Conservation (phyloP, 345 rosid species). For the Populus ilicifolia region DNA sequence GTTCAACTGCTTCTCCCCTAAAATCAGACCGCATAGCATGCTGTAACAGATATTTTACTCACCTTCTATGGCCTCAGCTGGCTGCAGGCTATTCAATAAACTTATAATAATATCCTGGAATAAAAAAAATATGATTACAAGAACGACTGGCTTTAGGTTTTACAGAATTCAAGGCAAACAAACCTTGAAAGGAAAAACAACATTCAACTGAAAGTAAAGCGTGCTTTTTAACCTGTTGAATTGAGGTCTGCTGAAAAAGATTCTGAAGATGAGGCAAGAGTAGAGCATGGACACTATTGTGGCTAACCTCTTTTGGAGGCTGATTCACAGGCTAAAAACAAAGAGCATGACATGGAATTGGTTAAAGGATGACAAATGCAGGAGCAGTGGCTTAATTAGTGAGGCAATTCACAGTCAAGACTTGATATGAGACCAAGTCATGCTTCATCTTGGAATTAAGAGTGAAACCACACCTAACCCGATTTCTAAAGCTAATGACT, state of each 20-base stretch:
- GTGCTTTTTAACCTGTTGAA: constrained; percentile 65
- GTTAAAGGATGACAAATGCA: neutral
- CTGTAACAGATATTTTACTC: constrained; percentile 25
- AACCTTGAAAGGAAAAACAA: neutral
- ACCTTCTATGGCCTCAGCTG: constrained; percentile 66
- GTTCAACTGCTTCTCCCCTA: constrained; percentile 3
- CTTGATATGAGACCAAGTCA: neutral
- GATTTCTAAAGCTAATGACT: neutral
- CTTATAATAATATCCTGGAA: constrained; percentile 70
- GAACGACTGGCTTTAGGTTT: neutral
- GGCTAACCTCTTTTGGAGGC: constrained; percentile 49
- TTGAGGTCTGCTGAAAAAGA: constrained; percentile 75
- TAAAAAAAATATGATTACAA: constrained; percentile 21
- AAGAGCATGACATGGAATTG: neutral
- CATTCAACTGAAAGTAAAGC: neutral
- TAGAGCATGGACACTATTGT: constrained; percentile 36
- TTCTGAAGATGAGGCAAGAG: constrained; percentile 80
- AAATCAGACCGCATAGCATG: constrained; percentile 5
- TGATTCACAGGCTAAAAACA: constrained; percentile 57
- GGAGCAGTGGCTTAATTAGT: neutral
- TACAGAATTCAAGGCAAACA: neutral
- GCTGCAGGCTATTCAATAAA: constrained; percentile 67
- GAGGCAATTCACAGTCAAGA: neutral
- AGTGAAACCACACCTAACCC: neutral
- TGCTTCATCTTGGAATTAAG: neutral